These are phyloP conservation scores for Mangifera indica DNA, from an alignment of 345 rosid species.

Conservation along the genomic window DNA sequence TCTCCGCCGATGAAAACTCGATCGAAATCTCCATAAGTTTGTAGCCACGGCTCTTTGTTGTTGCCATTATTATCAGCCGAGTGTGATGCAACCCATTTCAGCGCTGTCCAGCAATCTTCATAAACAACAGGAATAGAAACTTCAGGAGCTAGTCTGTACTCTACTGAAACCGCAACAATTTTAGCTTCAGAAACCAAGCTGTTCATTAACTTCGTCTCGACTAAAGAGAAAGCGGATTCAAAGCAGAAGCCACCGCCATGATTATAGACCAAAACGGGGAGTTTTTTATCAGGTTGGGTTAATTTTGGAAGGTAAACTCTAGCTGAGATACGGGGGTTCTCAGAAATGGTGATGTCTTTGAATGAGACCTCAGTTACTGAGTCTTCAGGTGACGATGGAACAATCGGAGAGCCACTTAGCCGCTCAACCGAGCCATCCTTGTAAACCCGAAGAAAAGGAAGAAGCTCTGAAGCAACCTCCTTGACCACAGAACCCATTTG, in stretches of 20 bases:
- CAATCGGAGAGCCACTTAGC: constrained; percentile 19
- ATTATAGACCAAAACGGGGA: constrained; percentile 41
- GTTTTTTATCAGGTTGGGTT: constrained; percentile 18
- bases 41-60: constrained; percentile 42
- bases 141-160: constrained; percentile 51
- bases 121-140: constrained; percentile 33
- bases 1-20: constrained; percentile 39
- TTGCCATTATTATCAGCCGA: not conserved
- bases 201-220: constrained; percentile 25
- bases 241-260: constrained; percentile 48
- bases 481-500: not conserved
- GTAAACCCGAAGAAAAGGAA: constrained; percentile 26
- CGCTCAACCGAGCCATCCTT: constrained; percentile 41
- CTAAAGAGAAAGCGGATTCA: constrained; percentile 35
- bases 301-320: constrained; percentile 40
- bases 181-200: constrained; percentile 27
- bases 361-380: constrained; percentile 41
- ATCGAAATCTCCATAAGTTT: constrained; percentile 32
- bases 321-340: constrained; percentile 30
- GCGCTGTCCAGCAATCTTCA: constrained; percentile 47
- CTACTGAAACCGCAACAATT: constrained; percentile 38
- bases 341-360: constrained; percentile 35
- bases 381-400: constrained; percentile 21
- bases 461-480: constrained; percentile 32
- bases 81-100: constrained; percentile 43